Conservation (phyloP, 805 yeast genomes). For the Candida piceae region DNA sequence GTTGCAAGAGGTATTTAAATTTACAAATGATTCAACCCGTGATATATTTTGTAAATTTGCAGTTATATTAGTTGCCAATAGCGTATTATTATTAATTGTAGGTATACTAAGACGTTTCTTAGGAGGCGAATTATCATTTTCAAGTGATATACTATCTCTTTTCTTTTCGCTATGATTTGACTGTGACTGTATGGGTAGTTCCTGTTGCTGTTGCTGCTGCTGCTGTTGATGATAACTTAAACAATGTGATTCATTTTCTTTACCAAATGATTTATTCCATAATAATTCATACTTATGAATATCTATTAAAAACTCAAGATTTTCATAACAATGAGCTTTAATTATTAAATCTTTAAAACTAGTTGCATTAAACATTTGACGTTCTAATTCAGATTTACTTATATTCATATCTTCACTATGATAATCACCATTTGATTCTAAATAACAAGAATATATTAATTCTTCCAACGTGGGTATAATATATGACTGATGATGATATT, state of each 20-base stretch:
- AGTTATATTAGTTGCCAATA: neutral
- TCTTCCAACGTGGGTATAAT: constrained; percentile 13
- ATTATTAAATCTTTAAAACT: constrained; percentile 11
- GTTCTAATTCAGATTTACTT: neutral
- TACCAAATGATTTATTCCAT: constrained; percentile 12
- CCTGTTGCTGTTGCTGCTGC: too few relatives aligned
- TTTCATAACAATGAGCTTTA: constrained; percentile 18
- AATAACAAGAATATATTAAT: constrained; percentile 9
- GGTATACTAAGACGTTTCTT: too few relatives aligned
- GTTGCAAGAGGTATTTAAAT: neutral
- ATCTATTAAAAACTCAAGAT: constrained; percentile 17
- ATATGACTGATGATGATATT: neutral
- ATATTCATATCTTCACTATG: neutral
- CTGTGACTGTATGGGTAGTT: too few relatives aligned
- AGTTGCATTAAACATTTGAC: constrained; percentile 5
- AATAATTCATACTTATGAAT: constrained; percentile 15
- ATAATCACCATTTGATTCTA: neutral
- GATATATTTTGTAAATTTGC: constrained; percentile 1
- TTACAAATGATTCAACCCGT: constrained; percentile 4
- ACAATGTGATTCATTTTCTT: constrained; percentile 5
- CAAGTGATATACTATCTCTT: too few relatives aligned
- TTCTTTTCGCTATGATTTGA: too few relatives aligned
- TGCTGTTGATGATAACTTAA: constrained; percentile 1
- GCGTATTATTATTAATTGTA: neutral
- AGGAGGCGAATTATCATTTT: too few relatives aligned